phyloP scores from a whole-genome alignment of 75 land plant species.

The Picea sitchensis region DNA sequence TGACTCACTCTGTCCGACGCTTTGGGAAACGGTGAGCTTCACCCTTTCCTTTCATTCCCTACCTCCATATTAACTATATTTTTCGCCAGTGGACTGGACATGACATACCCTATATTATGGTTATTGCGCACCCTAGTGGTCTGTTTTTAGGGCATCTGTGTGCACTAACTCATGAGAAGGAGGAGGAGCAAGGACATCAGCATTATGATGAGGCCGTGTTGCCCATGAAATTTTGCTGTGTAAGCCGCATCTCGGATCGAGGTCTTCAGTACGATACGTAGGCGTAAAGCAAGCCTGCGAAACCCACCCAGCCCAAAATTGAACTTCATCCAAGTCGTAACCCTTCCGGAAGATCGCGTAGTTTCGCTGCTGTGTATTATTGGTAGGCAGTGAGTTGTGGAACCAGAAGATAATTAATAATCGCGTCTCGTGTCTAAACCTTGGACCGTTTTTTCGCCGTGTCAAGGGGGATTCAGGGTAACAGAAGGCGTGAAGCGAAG shows the following conservation, averaged over 20 bases:
- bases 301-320: neutral
- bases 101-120: too few relatives aligned
- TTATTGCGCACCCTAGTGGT: neutral
- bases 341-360: conserved; percentile 1
- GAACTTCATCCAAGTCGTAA: neutral
- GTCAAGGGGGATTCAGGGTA: neutral
- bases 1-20: neutral
- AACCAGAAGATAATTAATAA: neutral
- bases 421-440: neutral
- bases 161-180: neutral
- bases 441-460: neutral
- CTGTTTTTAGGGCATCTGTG: neutral
- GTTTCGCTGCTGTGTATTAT: neutral
- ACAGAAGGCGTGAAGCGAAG: too few relatives aligned
- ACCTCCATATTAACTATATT: neutral
- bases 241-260: neutral
- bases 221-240: neutral
- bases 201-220: neutral
- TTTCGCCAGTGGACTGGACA: too few relatives aligned
- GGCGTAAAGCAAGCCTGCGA: neutral
- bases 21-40: neutral
- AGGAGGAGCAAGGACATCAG: neutral
- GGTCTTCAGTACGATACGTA: neutral
- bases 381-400: too few relatives aligned
- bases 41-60: neutral